phyloP scores from a whole-genome alignment of 202 grass and related monocot species.

The Saccharum hybrid region DNA sequence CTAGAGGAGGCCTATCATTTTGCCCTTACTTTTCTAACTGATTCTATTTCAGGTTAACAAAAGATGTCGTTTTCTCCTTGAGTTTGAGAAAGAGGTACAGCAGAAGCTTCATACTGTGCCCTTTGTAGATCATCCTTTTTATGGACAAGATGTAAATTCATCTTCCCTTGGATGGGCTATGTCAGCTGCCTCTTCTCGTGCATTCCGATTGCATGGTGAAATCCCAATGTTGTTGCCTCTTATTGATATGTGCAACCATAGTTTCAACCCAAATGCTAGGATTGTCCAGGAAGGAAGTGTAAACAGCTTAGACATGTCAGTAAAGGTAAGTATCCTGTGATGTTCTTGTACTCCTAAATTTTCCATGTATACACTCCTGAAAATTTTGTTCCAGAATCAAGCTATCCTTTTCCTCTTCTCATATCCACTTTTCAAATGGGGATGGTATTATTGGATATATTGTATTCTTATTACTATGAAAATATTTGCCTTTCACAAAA shows the following conservation, averaged over 20 bases:
- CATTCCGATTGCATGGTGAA: conserved; percentile 88
- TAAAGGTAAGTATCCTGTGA: conserved; percentile 68
- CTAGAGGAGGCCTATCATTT: conserved; percentile 13
- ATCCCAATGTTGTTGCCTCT: conserved; percentile 88
- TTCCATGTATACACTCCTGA: background rate
- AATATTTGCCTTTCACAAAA: background rate
- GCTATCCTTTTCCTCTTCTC: background rate
- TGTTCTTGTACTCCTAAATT: conserved; percentile 18
- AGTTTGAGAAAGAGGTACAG: conserved; percentile 73
- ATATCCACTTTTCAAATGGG: background rate
- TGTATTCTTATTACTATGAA: background rate
- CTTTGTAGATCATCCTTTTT: conserved; percentile 67
- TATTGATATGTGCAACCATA: conserved; percentile 99
- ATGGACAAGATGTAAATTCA: conserved; percentile 79
- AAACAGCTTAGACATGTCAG: conserved; percentile 69
- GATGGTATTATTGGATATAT: background rate
- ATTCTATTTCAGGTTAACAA: conserved; percentile 78
- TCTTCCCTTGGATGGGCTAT: conserved; percentile 96
- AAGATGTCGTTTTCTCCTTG: conserved; percentile 84
- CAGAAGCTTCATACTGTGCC: conserved; percentile 48
- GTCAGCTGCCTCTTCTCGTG: conserved; percentile 86
- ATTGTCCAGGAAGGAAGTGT: conserved; percentile 84
- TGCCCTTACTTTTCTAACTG: conserved; percentile 40
- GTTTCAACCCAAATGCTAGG: conserved; percentile 75
- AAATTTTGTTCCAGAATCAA: conserved; percentile 12